Evolutionary conservation across 331 rosid species (phyloP).

Genomic region (Quercus phellos): DNA sequence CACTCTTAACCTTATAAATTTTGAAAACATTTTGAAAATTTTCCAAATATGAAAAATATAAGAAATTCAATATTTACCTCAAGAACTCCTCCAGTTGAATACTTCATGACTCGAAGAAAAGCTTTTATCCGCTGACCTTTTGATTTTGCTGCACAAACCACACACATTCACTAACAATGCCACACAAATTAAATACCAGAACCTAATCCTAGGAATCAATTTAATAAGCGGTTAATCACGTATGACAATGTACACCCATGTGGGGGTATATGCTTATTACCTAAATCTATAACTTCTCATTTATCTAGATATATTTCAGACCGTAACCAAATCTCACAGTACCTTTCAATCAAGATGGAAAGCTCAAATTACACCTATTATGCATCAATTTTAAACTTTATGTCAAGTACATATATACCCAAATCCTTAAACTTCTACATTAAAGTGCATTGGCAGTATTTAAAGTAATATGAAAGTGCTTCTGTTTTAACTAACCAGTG

Average conservation of each 20-base stretch:
- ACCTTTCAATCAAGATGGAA: background rate
- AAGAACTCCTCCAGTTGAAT: conserved; percentile 83
- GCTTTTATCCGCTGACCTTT: conserved; percentile 78
- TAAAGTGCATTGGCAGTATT: background rate
- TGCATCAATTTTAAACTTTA: background rate
- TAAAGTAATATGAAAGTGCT: background rate
- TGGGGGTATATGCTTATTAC: background rate
- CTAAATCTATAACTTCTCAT: background rate
- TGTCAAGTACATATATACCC: background rate
- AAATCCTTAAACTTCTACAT: background rate
- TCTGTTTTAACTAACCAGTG: background rate
- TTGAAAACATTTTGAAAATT: background rate
- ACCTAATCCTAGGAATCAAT: background rate
- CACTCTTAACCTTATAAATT: background rate
- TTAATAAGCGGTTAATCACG: background rate
- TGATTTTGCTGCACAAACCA: conserved; percentile 57
- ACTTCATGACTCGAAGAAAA: conserved; percentile 84
- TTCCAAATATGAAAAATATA: background rate
- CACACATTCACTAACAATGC: conserved; percentile 23
- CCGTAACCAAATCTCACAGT: background rate
- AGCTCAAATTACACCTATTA: background rate
- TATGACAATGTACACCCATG: background rate
- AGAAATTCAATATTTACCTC: conserved; percentile 50
- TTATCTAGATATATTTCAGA: background rate
- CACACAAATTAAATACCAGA: conserved; percentile 2